A percentile compares a stretch with the other conserved stretches of the same genome.
Evolutionary conservation across 2,329 filamentous ascomycete species (phyloP).

Genomic region (Cryphonectria nitschkei): DNA sequence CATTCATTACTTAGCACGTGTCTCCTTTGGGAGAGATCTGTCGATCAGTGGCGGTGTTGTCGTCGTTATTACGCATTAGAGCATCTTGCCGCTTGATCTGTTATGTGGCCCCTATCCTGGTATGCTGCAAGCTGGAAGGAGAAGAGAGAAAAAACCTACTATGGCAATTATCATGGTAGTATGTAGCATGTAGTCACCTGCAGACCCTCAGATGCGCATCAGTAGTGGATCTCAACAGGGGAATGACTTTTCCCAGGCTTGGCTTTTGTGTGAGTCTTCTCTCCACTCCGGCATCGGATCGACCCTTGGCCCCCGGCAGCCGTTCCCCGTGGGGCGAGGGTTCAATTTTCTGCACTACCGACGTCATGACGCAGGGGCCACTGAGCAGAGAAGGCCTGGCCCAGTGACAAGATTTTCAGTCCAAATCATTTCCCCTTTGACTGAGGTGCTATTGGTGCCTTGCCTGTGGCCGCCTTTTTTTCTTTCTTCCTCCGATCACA

Average conservation of each 20-base stretch:
- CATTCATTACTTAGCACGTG: too few relatives aligned
- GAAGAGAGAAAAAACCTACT: too few relatives aligned
- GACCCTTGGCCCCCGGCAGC: constrained; percentile 8
- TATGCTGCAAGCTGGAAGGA: too few relatives aligned
- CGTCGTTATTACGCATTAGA: too few relatives aligned
- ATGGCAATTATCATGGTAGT: too few relatives aligned
- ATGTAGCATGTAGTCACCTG: background rate
- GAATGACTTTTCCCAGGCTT: background rate
- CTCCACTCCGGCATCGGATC: constrained; percentile 2
- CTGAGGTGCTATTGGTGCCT: background rate
- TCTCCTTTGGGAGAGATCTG: too few relatives aligned
- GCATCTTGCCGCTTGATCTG: too few relatives aligned
- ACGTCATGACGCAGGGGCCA: constrained; percentile 18
- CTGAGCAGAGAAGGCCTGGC: background rate
- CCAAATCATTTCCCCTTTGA: constrained; percentile 4
- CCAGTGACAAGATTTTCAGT: constrained; percentile 15
- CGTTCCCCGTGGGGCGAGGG: constrained; percentile 23
- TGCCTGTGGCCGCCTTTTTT: background rate
- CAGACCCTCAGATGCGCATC: background rate
- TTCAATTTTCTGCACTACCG: constrained; percentile 1
- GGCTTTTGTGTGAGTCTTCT: background rate
- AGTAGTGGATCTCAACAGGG: background rate
- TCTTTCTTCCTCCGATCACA: background rate
- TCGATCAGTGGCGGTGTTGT: too few relatives aligned
- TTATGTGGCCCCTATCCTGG: too few relatives aligned